phyloP scores from a whole-genome alignment of 1,284 basidiomycete species.

The Cutaneotrichosporon sp. region DNA sequence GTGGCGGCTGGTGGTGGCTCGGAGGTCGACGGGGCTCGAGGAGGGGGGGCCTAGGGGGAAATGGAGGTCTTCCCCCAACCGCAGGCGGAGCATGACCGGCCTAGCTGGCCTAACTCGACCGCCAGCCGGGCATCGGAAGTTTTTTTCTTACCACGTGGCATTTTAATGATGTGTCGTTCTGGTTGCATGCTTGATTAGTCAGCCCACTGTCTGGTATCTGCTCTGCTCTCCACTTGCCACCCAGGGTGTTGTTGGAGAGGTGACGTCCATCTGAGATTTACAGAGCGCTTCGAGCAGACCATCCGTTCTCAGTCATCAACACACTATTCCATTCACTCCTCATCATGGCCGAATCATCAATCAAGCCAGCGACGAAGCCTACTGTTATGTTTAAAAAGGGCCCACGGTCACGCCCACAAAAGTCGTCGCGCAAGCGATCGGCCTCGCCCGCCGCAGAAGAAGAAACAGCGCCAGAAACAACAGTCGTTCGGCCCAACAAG shows the following conservation, averaged over 20 bases:
- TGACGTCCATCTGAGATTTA: background rate
- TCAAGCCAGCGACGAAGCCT: conserved; percentile 19
- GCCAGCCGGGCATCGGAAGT: too few relatives aligned
- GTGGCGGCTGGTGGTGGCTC: background rate
- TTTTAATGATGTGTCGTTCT: too few relatives aligned
- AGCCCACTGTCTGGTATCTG: too few relatives aligned
- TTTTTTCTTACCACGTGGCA: too few relatives aligned
- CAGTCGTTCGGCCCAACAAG: conserved; percentile 66
- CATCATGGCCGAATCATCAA: conserved; percentile 23
- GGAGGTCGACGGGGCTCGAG: too few relatives aligned
- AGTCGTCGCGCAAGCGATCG: conserved; percentile 61
- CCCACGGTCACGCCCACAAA: conserved; percentile 62
- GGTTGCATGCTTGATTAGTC: too few relatives aligned
- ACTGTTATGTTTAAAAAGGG: conserved; percentile 85
- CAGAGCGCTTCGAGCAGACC: too few relatives aligned
- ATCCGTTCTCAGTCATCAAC: background rate
- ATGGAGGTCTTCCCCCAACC: too few relatives aligned
- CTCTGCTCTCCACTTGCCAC: too few relatives aligned
- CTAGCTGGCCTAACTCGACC: too few relatives aligned
- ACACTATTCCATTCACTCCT: background rate
- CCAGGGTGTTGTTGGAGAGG: background rate
- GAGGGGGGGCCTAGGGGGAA: too few relatives aligned
- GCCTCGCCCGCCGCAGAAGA: conserved; percentile 54
- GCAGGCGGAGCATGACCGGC: too few relatives aligned
- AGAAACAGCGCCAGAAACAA: conserved; percentile 42